These are phyloP conservation scores for Eimeria praecox DNA, from an alignment of 169 alveolate species.

Conservation along the genomic window DNA sequence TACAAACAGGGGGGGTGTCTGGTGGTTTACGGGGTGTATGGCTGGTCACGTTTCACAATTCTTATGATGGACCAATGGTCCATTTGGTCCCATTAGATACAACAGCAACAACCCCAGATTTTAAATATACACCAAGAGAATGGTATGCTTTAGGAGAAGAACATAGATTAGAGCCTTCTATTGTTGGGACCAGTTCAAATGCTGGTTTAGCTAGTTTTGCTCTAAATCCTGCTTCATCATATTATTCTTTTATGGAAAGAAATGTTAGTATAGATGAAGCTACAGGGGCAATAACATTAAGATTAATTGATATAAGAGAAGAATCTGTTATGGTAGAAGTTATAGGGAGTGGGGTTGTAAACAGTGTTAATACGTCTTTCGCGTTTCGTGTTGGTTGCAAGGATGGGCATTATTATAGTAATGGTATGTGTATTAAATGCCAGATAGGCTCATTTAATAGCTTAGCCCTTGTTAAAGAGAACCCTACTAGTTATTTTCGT, in stretches of 20 bases:
- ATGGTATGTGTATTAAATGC: slow-evolving; percentile 87
- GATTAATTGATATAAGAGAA: slow-evolving; percentile 43
- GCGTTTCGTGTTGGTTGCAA: slow-evolving; percentile 83
- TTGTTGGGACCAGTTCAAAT: not conserved
- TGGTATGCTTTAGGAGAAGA: slow-evolving; percentile 74
- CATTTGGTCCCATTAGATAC: slow-evolving; percentile 64
- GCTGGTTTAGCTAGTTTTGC: slow-evolving; percentile 27
- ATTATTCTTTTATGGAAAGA: not conserved
- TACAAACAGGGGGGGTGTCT: slow-evolving; percentile 29
- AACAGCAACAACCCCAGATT: slow-evolving; percentile 62
- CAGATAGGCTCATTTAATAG: slow-evolving; percentile 89
- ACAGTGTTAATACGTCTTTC: slow-evolving; percentile 52
- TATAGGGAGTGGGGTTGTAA: slow-evolving; percentile 82
- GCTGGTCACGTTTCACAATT: slow-evolving; percentile 29
- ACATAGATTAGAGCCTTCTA: slow-evolving; percentile 47
- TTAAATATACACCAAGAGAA: slow-evolving; percentile 60
- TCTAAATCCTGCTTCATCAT: not conserved
- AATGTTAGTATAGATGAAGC: slow-evolving; percentile 40
- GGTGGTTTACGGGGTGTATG: not conserved
- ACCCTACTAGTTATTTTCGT: slow-evolving; percentile 61
- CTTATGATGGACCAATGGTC: slow-evolving; percentile 50
- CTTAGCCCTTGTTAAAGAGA: slow-evolving; percentile 80
- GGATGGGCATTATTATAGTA: slow-evolving; percentile 82
- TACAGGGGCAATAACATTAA: slow-evolving; percentile 77
- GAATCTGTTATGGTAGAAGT: slow-evolving; percentile 48